Conservation (phyloP, 345 rosid species). For the Citrus sinensis region DVS_A1.0 CM039169.1:24809501-24810000, state of each 20-base stretch:
- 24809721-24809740: conserved; percentile 31
- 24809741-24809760: conserved; percentile 42
- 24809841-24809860: neutral
- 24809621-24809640: conserved; percentile 30
- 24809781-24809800: conserved; percentile 31
- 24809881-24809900: neutral
- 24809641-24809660: conserved; percentile 35
- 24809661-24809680: conserved; percentile 44
- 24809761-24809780: conserved; percentile 28
- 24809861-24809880: neutral
- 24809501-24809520: no score
- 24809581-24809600: conserved; percentile 22
- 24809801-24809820: conserved; percentile 27
- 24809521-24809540: no score
- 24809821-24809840: conserved; percentile 33
- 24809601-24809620: conserved; percentile 30
- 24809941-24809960: conserved; percentile 38
- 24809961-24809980: conserved; percentile 49
- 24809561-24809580: neutral
- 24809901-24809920: conserved; percentile 29
- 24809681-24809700: conserved; percentile 38
- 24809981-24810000: conserved; percentile 31
- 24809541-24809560: neutral
- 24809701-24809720: conserved; percentile 37
- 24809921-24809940: conserved; percentile 40